Evolutionary conservation across 176 grass and related monocot genomes (phyloP).

Genomic region (Puccinellia tenuiflora): DNA sequence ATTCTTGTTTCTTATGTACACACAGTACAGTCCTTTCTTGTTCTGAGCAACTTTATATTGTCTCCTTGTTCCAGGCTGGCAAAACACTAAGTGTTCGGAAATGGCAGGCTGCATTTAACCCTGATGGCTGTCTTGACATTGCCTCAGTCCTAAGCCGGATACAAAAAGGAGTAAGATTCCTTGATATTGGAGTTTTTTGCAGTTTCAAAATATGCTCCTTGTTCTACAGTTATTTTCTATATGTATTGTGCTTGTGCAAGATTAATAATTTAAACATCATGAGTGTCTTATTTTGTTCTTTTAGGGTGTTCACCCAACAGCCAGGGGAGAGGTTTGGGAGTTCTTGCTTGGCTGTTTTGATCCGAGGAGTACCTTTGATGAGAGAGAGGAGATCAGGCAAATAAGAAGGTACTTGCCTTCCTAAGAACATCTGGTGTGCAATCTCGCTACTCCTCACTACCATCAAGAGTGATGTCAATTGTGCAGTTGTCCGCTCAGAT

Average conservation of each 20-base stretch:
- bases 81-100: conserved; percentile 90
- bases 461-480: conserved; percentile 5
- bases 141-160: conserved; percentile 84
- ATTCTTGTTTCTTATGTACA: background rate
- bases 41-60: conserved; percentile 2
- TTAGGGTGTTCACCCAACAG: conserved; percentile 96
- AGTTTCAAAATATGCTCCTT: background rate
- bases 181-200: background rate
- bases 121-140: conserved; percentile 90
- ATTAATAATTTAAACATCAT: background rate
- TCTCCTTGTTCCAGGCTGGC: conserved; percentile 60
- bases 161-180: conserved; percentile 73
- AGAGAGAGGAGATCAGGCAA: conserved; percentile 87
- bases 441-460: background rate
- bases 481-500: background rate
- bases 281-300: conserved; percentile 22
- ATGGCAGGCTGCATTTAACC: conserved; percentile 90
- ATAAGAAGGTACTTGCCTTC: conserved; percentile 66
- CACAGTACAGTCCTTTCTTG: conserved; percentile 11
- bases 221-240: conserved; percentile 2
- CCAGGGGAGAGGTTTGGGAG: conserved; percentile 97
- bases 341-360: conserved; percentile 97
- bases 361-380: conserved; percentile 86
- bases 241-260: background rate
- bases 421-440: background rate